A percentile compares a stretch with the other conserved stretches of the same genome.
Conservation (phyloP, 2,329 filamentous ascomycete species). For the Diaporthe sp. region DNA sequence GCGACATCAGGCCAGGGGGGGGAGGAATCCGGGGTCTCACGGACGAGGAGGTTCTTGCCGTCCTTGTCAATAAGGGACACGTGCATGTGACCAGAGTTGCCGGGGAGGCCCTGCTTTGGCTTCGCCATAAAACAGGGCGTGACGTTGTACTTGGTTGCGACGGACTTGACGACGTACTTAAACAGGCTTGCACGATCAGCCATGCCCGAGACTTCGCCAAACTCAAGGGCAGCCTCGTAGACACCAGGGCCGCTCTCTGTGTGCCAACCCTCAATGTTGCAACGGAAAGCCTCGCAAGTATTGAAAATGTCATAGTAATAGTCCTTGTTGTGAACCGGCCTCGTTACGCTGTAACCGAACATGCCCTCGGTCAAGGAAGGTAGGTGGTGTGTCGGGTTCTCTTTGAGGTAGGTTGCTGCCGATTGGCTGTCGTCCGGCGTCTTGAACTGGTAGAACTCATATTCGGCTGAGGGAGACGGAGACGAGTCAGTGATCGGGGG, state of each 20-base stretch:
- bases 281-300: constrained; percentile 79
- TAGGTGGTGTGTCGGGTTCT: constrained; percentile 78
- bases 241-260: constrained; percentile 94
- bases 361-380: constrained; percentile 90
- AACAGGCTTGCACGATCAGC: constrained; percentile 92
- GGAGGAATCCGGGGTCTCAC: constrained; percentile 76
- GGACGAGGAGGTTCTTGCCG: constrained; percentile 87
- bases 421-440: constrained; percentile 74
- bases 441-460: constrained; percentile 94
- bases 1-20: constrained; percentile 80
- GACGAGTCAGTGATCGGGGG: not conserved
- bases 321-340: constrained; percentile 89
- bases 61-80: constrained; percentile 83
- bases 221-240: constrained; percentile 94
- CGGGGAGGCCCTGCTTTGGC: constrained; percentile 87
- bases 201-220: constrained; percentile 87
- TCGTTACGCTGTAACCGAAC: constrained; percentile 93
- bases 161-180: constrained; percentile 93
- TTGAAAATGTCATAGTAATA: constrained; percentile 93
- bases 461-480: constrained; percentile 72
- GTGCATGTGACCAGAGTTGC: constrained; percentile 97
- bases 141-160: constrained; percentile 88
- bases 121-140: constrained; percentile 99
- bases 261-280: constrained; percentile 93
- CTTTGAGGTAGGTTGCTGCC: constrained; percentile 78